These are phyloP conservation scores for Candolleomyces eurysporus DNA, from an alignment of 768 basidiomycete genomes.

Conservation along the genomic window DNA sequence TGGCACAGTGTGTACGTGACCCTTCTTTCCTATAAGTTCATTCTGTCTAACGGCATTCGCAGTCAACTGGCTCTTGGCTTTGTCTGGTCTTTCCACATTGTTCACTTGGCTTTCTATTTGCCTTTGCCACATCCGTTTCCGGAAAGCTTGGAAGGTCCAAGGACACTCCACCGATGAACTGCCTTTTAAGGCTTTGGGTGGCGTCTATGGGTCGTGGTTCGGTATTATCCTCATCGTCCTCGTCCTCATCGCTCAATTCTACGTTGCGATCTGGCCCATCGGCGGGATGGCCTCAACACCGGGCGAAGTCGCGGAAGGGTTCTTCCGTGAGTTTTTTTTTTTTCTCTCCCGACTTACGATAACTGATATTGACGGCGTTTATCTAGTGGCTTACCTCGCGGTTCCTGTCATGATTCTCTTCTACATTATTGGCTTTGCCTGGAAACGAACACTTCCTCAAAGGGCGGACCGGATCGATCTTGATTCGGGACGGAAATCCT, in stretches of 20 bases:
- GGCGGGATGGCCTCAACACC: slow-evolving; percentile 31
- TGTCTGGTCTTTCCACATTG: slow-evolving; percentile 46
- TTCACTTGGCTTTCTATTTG: slow-evolving; percentile 47
- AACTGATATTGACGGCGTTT: background rate
- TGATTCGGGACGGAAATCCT: slow-evolving; percentile 45
- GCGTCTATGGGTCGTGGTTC: slow-evolving; percentile 45
- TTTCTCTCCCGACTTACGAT: background rate
- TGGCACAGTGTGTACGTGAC: slow-evolving; percentile 35
- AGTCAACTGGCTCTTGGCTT: slow-evolving; percentile 44
- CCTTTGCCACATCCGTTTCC: slow-evolving; percentile 49
- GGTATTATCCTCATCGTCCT: slow-evolving; percentile 38
- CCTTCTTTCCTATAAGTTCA: background rate
- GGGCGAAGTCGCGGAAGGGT: slow-evolving; percentile 26
- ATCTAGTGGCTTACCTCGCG: slow-evolving; percentile 37
- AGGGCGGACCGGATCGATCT: slow-evolving; percentile 39
- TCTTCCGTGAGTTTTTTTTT: slow-evolving; percentile 34
- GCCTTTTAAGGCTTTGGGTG: slow-evolving; percentile 42
- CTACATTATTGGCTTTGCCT: slow-evolving; percentile 34
- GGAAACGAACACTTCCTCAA: slow-evolving; percentile 40
- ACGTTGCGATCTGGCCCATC: slow-evolving; percentile 41
- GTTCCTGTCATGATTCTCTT: slow-evolving; percentile 39
- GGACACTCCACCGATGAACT: slow-evolving; percentile 45
- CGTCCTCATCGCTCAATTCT: slow-evolving; percentile 46
- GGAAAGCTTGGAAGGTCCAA: slow-evolving; percentile 40
- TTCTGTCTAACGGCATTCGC: background rate